Evolutionary conservation across 202 grass and related monocot species (phyloP).

Genomic region (Thinopyrum obtusiflorum): DNA sequence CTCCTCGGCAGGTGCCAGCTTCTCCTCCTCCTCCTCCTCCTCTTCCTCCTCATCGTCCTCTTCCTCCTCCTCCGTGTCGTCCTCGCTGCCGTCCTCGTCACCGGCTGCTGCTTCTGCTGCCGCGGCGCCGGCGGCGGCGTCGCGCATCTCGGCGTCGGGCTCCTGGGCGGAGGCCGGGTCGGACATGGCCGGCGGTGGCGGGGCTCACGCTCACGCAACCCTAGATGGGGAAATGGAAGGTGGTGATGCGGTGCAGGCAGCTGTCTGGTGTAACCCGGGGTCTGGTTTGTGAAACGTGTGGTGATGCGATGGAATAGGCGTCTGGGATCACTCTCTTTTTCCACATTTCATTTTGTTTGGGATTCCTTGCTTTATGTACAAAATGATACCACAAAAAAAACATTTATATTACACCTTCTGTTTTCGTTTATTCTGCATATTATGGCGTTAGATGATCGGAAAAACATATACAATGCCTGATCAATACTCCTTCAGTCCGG

Average conservation of each 20-base stretch:
- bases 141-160: constrained; percentile 41
- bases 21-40: constrained; percentile 28
- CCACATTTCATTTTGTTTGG: background rate
- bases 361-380: background rate
- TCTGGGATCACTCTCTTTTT: background rate
- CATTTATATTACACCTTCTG: background rate
- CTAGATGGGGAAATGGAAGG: constrained; percentile 53
- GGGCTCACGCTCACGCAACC: constrained; percentile 31
- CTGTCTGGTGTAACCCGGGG: background rate
- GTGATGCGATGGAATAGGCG: constrained; percentile 33
- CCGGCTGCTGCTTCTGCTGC: background rate
- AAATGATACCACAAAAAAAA: background rate
- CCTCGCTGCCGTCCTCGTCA: constrained; percentile 6
- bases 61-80: constrained; percentile 20
- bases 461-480: too few relatives aligned
- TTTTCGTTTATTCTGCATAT: too few relatives aligned
- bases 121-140: background rate
- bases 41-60: constrained; percentile 19
- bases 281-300: constrained; percentile 28
- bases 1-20: constrained; percentile 16
- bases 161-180: constrained; percentile 29
- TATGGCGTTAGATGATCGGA: too few relatives aligned
- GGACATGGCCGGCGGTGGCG: constrained; percentile 41
- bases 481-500: too few relatives aligned
- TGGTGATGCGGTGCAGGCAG: constrained; percentile 31